Evolutionary conservation across 805 yeast genomes (phyloP), one percentile per base, ranked within the genome.

Genomic region (Saccharomyces kudriavzevii): DNA sequence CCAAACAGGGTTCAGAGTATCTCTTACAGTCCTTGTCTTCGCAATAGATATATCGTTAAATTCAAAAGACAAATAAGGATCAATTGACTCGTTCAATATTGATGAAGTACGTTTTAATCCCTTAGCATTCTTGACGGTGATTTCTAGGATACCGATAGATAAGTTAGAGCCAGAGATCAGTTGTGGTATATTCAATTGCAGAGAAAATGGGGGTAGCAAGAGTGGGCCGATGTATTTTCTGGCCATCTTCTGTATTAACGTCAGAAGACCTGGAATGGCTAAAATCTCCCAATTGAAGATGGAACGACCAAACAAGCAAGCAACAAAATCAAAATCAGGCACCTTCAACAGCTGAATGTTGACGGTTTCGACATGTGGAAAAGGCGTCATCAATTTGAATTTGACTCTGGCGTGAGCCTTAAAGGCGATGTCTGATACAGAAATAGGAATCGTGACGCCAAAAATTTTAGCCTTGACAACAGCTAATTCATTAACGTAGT

Each of bases 351-450:
- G 73, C 17, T 96, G 84, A 29, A 94, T 81, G 65, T 87, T 91
- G 24, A 90, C 84, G 1, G 97, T 91, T 69, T 94, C 95, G 56
- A 94, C 77, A 72, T 94, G 98, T 2, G 99, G 99, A 71, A 87
- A 90, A 9, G 88, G 77, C 2, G 89, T 70, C 86, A 89, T 92
- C 84, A 94, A 84, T 76, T 90, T 87, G 67, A 95, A 70, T 65
- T 97, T 78, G 51, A 94, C 82, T 70, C 98, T 81, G 48, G 85
- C 79, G 56, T 81, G 75, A 11, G 87, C 89, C 55, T 75, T 78
- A 68, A 92, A 87, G 0, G 97, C 79, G 68, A 89, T 81, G 60
- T 88, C 85, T 49, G 90, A 85, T 14, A 94, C 86, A 30, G 83
- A 75, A 30, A 94, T 80, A 2, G 97, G 96, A 51, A 94, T 62